Base-by-base conservation (phyloP, 257 asterid genomes). In the Ballota nigra region DNA sequence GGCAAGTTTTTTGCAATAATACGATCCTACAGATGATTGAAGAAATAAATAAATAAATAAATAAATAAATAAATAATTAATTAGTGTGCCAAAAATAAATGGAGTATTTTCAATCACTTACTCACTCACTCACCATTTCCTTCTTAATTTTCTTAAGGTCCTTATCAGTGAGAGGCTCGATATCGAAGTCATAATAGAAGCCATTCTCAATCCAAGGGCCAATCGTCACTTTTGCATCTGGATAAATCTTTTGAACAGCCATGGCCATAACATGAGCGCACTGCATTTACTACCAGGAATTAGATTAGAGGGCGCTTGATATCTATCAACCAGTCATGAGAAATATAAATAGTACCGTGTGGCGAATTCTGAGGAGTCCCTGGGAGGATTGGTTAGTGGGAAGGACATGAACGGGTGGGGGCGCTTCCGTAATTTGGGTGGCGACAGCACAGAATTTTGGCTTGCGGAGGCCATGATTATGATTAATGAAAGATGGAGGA, bases 221-320 rank as follows among this genome's bases (percentile, higher is more conserved):
- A 59, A 91, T 94, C 0, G 97, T 91, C 67, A 94, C 98, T 86
- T 91, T 94, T 11, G 98, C 97, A 70, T 89, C 79, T 2, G 98
- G 98, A 68, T 77, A 91, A 63, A 94, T 84, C 85, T 86, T 94
- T 79, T 94, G 98, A 77, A 94, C 98, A 68, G 98, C 98, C 98
- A 94, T 94, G 83, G 98, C 98, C 98, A 94, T 89, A 26, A 94
- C 96, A 80, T 94, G 98, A 73, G 98, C 98, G 85, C 98, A 94
- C 98, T 94, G 91, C 0, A n/a, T n/a, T n/a, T n/a, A n/a, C n/a
- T n/a, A n/a, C n/a, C n/a, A n/a, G n/a, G n/a, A n/a, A n/a, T n/a
- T n/a, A n/a, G n/a, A n/a, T n/a, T n/a, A n/a, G n/a, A n/a, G n/a
- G n/a, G n/a, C n/a, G n/a, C n/a, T n/a, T n/a, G n/a, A n/a, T n/a